phyloP scores from a whole-genome alignment of 768 basidiomycete species.

The Mycena olivaceomarginata region DNA sequence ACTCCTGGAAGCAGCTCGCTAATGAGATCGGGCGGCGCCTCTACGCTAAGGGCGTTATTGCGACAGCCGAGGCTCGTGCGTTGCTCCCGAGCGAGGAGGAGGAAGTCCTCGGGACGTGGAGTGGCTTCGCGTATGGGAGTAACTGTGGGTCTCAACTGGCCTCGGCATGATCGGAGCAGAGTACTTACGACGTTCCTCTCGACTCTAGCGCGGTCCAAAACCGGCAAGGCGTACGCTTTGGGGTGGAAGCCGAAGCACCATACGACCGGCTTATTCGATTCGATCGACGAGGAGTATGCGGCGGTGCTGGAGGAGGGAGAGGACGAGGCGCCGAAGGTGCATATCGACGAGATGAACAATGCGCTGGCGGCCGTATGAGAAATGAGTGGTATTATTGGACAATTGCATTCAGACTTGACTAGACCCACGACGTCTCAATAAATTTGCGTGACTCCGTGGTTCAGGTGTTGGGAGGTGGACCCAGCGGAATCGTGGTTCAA shows the following conservation, averaged over 20 bases:
- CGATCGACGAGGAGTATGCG: slow-evolving; percentile 43
- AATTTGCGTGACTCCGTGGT: neutral
- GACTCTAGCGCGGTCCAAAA: slow-evolving; percentile 36
- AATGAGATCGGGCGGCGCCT: slow-evolving; percentile 32
- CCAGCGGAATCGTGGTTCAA: no score
- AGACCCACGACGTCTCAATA: neutral
- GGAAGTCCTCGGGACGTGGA: slow-evolving; percentile 40
- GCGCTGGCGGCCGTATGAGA: slow-evolving; percentile 17
- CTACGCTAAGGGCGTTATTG: slow-evolving; percentile 37
- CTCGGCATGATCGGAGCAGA: no score
- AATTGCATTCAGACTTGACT: neutral
- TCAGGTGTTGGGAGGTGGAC: no score
- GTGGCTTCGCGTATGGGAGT: slow-evolving; percentile 44
- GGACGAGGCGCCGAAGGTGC: slow-evolving; percentile 42
- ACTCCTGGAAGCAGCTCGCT: slow-evolving; percentile 40
- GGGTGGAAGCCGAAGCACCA: slow-evolving; percentile 43
- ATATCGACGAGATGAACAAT: slow-evolving; percentile 43
- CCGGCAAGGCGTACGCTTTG: slow-evolving; percentile 36
- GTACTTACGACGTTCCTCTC: neutral
- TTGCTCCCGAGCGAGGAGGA: slow-evolving; percentile 32
- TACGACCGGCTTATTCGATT: slow-evolving; percentile 39
- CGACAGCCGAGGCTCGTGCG: slow-evolving; percentile 34
- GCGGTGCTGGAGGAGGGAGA: slow-evolving; percentile 41
- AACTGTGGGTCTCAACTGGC: slow-evolving; percentile 31
- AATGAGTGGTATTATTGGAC: neutral